Evolutionary conservation across 805 yeast species (phyloP), one percentile per base, ranked within the genome.

Genomic region (Ogataea ramenticola): DNA sequence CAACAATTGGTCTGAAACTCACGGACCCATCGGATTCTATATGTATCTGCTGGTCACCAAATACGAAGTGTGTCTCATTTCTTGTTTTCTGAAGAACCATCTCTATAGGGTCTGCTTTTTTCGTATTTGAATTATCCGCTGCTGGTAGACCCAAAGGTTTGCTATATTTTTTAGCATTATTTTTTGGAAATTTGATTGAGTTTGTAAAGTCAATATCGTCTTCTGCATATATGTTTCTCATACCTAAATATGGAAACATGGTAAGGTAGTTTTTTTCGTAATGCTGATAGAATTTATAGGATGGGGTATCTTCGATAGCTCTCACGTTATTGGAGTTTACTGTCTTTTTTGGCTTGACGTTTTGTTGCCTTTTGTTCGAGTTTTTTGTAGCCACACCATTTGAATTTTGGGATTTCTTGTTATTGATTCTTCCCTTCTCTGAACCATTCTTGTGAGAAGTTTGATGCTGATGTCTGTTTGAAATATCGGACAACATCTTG

Each of bases 201-300:
- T 33, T 10, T 3, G 52, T 53, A 43, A 36, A 50, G 26, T 53
- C 57, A 32, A 53, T 50, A 6, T 51, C 52, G 40, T 53, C 57
- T 20, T 42, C 46, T n/a, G 52, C 39, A 24, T 38, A 46, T 26
- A 34, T 20, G 12, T 40, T 20, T 24, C 41, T 17, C 12, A 43
- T 24, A 9, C 42, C 43, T 14, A 52, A 22, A 29, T 43, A 39
- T 8, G 58, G 56, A 30, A 51, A 51, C 55, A 54, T 52, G 5
- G 46, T 33, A 4, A 48, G 45, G 15, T 36, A 40, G 4, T 22
- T 36, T 8, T 29, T 22, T 4, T 24, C 21, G 19, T 32, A 52
- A n/a, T 46, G 29, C 15, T 26, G 36, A 4, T 29, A 19, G 29
- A 49, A 49, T 16, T 40, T 29, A 37, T 41, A 41, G 3, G 22